phyloP scores from a whole-genome alignment of 495 filamentous ascomycete genomes.

The Penicillium bialowiezense region DNA sequence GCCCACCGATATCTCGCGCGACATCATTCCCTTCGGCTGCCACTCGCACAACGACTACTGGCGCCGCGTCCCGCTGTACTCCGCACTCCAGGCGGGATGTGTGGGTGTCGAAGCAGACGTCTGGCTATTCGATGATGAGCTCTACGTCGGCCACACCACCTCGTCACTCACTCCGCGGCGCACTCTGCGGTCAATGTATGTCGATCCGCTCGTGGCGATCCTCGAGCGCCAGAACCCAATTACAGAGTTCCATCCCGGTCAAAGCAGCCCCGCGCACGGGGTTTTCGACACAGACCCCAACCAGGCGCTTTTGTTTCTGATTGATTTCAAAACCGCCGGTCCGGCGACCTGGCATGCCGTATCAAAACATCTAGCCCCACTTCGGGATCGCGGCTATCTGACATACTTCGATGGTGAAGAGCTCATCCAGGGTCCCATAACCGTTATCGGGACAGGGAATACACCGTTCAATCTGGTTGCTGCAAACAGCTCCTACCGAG shows the following conservation, averaged over 20 bases:
- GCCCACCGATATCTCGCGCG: conserved; percentile 73
- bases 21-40: conserved; percentile 65
- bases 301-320: conserved; percentile 62
- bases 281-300: conserved; percentile 51
- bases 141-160: conserved; percentile 57
- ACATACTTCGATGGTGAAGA: conserved; percentile 53
- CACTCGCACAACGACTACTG: conserved; percentile 90
- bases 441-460: conserved; percentile 77
- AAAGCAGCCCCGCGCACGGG: conserved; percentile 27
- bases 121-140: conserved; percentile 71
- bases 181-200: conserved; percentile 54
- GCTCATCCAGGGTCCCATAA: conserved; percentile 56
- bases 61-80: conserved; percentile 68
- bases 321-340: conserved; percentile 68
- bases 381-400: conserved; percentile 63
- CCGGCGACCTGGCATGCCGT: conserved; percentile 51
- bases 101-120: conserved; percentile 81
- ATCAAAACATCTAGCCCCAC: conserved; percentile 57
- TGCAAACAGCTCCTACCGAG: conserved; percentile 44
- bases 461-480: conserved; percentile 65
- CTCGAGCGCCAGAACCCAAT: conserved; percentile 50
- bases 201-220: conserved; percentile 51
- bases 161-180: conserved; percentile 44
- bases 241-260: conserved; percentile 26
- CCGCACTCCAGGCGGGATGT: conserved; percentile 63